Evolutionary conservation across 495 filamentous ascomycete species (phyloP), one percentile per base, ranked within the genome.

Genomic region (Penicillium tannophilum): DNA sequence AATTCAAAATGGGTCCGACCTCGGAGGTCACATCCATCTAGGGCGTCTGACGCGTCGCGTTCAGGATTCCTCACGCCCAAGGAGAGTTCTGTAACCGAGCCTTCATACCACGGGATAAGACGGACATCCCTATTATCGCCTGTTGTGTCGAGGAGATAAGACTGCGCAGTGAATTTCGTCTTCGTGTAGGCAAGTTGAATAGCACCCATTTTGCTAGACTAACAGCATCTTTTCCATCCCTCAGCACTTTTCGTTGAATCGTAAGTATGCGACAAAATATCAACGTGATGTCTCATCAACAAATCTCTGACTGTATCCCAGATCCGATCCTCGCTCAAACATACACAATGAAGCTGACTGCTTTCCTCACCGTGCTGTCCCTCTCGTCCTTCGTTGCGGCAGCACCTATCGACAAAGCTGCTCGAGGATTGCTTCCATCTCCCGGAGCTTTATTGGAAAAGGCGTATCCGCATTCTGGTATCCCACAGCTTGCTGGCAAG

Each of bases 311-410:
- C 33, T 36, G 8, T 36, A 28, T 28, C 6, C 2, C 39, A 41
- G 39, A 41, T 17, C 16, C 14, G 16, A 41, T 36, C 8, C 9
- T 36, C 3, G 6, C 43, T 44, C 54, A n/a, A 42, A 19, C 14
- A 46, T 6, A 19, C 49, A 63, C 17, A 30, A 66, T 63, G 60
- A 66, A 66, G 43, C 41, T 63, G 14, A 55, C 60, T n/a, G n/a
- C 60, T 10, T 56, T 65, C 39, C 26, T 63, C 42, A 51, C 63
- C 33, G 39, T 53, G 12, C 31, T 64, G 5, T 61, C 43, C 1
- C 20, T 66, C 58, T 61, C 63, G 6, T 49, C 59, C 7, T 8
- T 59, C 4, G 52, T 52, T 12, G 63, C 41, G 14, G 60, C 63
- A 14, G 52, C 53, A 17, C 63, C 60, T 11, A 31, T 66, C 4